A percentile compares a stretch with the other conserved stretches of the same genome.
These are phyloP conservation scores for Trichoderma oligosporum DNA, from an alignment of 2,329 filamentous ascomycete species.

Conservation along the genomic window DNA sequence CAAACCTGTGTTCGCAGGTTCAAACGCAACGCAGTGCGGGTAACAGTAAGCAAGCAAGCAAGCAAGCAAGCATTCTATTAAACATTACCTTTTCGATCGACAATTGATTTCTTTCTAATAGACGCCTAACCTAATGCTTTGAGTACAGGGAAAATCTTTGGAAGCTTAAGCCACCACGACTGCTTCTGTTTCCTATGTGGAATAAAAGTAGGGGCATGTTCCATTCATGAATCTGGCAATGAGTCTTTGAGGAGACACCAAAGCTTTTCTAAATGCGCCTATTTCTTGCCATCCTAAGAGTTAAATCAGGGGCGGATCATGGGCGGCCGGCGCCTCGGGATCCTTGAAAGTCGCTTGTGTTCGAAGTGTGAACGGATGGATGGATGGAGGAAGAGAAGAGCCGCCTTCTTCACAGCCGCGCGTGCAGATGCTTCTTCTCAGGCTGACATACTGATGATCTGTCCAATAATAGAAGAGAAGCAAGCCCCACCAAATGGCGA, in stretches of 20 bases:
- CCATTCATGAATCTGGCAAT: too few species aligned
- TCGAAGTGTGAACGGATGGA: slow-evolving; percentile 13
- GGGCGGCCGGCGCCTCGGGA: slow-evolving; percentile 10
- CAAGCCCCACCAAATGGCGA: neutral
- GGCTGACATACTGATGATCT: neutral
- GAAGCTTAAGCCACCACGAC: neutral
- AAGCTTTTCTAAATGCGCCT: neutral
- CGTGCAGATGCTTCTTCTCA: slow-evolving; percentile 2
- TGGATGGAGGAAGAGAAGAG: slow-evolving; percentile 17
- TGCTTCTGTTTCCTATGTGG: too few species aligned
- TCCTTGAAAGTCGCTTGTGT: slow-evolving; percentile 16
- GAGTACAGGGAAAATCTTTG: neutral
- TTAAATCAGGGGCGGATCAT: neutral
- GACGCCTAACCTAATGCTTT: neutral
- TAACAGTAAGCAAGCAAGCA: neutral
- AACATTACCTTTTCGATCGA: neutral
- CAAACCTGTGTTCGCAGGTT: neutral
- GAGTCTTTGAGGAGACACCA: neutral
- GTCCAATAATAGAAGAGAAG: neutral
- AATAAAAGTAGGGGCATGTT: too few species aligned
- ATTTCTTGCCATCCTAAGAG: neutral
- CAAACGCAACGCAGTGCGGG: neutral
- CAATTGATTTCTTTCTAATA: neutral
- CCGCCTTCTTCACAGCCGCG: slow-evolving; percentile 14
- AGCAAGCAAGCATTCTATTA: too few species aligned